Evolutionary conservation across 2,329 filamentous ascomycete genomes (phyloP).

Genomic region (Blumeriella jaapii): DNA sequence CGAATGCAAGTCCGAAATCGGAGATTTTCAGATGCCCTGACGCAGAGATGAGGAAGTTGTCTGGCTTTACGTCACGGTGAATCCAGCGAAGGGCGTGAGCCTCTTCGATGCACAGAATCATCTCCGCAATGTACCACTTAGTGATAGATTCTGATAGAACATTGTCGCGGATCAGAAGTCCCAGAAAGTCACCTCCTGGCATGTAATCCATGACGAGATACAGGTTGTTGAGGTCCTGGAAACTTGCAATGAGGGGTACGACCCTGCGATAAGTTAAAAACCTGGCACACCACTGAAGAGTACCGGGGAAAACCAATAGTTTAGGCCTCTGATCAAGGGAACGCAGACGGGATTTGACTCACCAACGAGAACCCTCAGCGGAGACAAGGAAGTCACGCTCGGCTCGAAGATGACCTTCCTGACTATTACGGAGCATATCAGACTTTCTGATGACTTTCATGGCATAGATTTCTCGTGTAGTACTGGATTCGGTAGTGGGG

Average conservation of each 20-base stretch:
- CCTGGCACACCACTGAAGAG: no score
- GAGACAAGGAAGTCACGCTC: constrained; percentile 87
- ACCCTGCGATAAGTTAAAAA: constrained; percentile 46
- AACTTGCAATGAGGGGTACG: constrained; percentile 76
- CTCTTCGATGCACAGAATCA: constrained; percentile 91
- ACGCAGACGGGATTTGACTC: constrained; percentile 21
- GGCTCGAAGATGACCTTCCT: constrained; percentile 84
- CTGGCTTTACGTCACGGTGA: constrained; percentile 90
- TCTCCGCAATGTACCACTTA: constrained; percentile 85
- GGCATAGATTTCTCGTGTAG: constrained; percentile 59
- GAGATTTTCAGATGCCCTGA: constrained; percentile 90
- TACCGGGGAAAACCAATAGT: no score
- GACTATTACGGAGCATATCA: constrained; percentile 79
- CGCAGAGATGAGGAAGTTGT: constrained; percentile 87
- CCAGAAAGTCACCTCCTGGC: constrained; percentile 90
- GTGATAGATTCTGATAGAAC: constrained; percentile 67
- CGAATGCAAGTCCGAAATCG: constrained; percentile 90
- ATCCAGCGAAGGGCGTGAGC: constrained; percentile 82
- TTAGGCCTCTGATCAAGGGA: no score
- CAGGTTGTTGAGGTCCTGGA: constrained; percentile 73
- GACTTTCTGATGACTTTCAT: constrained; percentile 98
- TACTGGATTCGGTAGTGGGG: constrained; percentile 5
- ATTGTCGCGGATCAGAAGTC: constrained; percentile 74
- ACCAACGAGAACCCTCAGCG: constrained; percentile 77
- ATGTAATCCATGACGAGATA: constrained; percentile 98